These are phyloP conservation scores for Pythium brassicae DNA, from an alignment of 352 stramenopile genomes.

Conservation along the genomic window DNA sequence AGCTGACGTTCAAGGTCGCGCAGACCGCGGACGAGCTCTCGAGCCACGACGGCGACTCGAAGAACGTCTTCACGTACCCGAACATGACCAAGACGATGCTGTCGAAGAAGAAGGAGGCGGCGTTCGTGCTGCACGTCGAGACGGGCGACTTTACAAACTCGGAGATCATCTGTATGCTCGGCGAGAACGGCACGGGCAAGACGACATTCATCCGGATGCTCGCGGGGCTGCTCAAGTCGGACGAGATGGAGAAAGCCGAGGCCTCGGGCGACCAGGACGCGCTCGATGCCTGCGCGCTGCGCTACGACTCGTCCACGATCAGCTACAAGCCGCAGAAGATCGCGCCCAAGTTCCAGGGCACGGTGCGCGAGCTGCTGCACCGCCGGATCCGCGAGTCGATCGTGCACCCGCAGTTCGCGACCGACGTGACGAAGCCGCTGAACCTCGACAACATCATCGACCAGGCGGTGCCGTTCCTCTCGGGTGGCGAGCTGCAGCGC, in stretches of 20 bases:
- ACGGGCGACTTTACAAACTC: constrained; percentile 97
- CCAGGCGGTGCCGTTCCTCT: constrained; percentile 97
- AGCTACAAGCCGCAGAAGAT: constrained; percentile 99
- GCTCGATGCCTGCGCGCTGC: constrained; percentile 72
- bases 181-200: constrained; percentile 99
- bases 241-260: constrained; percentile 92
- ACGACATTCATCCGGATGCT: constrained; percentile 99
- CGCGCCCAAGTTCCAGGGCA: constrained; percentile 91
- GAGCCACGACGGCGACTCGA: constrained; percentile 83
- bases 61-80: constrained; percentile 94
- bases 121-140: constrained; percentile 98
- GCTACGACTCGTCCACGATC: constrained; percentile 81
- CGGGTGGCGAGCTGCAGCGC: constrained; percentile 98
- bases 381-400: constrained; percentile 97
- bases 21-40: constrained; percentile 90
- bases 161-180: constrained; percentile 99
- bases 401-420: constrained; percentile 98
- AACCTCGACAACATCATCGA: constrained; percentile 98
- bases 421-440: constrained; percentile 98
- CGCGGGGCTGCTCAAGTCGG: constrained; percentile 97
- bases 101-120: constrained; percentile 90
- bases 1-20: constrained; percentile 98
- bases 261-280: constrained; percentile 60
- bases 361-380: constrained; percentile 96
- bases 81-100: constrained; percentile 98